Evolutionary conservation across 768 basidiomycete species (phyloP).

Genomic region (Phanerochaete sordida): DNA sequence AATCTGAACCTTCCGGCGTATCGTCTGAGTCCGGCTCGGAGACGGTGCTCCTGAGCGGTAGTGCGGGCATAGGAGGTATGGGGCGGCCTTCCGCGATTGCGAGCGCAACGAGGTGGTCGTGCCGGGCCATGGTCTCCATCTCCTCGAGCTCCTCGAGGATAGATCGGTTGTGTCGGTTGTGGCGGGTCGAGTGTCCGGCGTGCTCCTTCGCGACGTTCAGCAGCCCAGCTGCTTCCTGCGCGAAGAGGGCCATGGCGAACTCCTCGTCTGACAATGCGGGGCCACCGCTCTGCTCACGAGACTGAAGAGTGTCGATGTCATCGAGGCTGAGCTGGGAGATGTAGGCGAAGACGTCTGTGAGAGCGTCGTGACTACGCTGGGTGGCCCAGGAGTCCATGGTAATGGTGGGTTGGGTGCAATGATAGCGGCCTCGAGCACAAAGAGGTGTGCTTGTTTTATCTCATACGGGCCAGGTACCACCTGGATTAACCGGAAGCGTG

Average conservation of each 20-base stretch:
- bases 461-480: not conserved
- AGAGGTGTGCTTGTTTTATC: not conserved
- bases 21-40: not conserved
- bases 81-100: slow-evolving; percentile 18
- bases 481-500: not conserved
- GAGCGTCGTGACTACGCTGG: not conserved
- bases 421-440: not conserved
- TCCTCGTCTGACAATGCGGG: slow-evolving; percentile 17
- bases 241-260: slow-evolving; percentile 20
- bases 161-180: not conserved
- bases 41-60: not conserved
- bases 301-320: slow-evolving; percentile 16
- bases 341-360: slow-evolving; percentile 14
- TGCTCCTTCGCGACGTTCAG: slow-evolving; percentile 12
- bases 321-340: slow-evolving; percentile 12
- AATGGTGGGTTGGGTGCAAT: not conserved
- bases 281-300: not conserved
- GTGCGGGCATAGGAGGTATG: slow-evolving; percentile 11
- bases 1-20: not conserved
- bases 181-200: not conserved
- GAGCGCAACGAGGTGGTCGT: slow-evolving; percentile 19
- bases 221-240: slow-evolving; percentile 18
- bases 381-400: not conserved
- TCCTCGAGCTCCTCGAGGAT: slow-evolving; percentile 16
- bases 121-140: slow-evolving; percentile 18